A percentile compares a stretch with the other conserved stretches of the same genome.
phyloP scores from a whole-genome alignment of 805 yeast species.

The Candida hispaniensis region DNA sequence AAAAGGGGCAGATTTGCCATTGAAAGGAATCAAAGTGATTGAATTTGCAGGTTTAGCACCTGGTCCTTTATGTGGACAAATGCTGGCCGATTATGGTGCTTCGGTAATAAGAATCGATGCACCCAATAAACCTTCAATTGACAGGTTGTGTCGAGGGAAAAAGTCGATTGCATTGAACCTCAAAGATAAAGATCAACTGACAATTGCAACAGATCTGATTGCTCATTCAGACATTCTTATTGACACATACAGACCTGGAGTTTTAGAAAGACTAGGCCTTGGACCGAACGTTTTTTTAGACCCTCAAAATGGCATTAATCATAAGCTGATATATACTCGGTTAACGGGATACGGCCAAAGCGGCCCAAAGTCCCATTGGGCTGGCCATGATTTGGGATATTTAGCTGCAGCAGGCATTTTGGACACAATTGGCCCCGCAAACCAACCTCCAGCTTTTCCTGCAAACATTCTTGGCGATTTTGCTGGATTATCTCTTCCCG shows the following conservation, averaged over 20 bases:
- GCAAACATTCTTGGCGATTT: slow-evolving; percentile 19
- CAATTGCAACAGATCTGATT: slow-evolving; percentile 7
- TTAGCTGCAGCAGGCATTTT: slow-evolving; percentile 19
- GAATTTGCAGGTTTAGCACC: slow-evolving; percentile 20
- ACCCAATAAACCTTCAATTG: slow-evolving; percentile 8
- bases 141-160: slow-evolving; percentile 16
- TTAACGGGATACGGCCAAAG: slow-evolving; percentile 17
- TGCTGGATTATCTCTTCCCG: slow-evolving; percentile 19
- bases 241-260: slow-evolving; percentile 12
- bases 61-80: slow-evolving; percentile 19
- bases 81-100: slow-evolving; percentile 19
- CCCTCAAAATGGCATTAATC: slow-evolving; percentile 15
- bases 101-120: slow-evolving; percentile 18
- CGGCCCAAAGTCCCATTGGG: slow-evolving; percentile 6
- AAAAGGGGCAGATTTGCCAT: slow-evolving; percentile 15
- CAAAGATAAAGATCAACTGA: slow-evolving; percentile 7
- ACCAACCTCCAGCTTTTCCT: slow-evolving; percentile 17
- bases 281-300: slow-evolving; percentile 9
- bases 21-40: slow-evolving; percentile 17
- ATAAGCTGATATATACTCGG: slow-evolving; percentile 11
- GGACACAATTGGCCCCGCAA: slow-evolving; percentile 17
- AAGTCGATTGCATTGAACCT: slow-evolving; percentile 14
- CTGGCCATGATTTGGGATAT: slow-evolving; percentile 18
- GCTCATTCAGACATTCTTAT: slow-evolving; percentile 7
- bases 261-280: slow-evolving; percentile 9